Evolutionary conservation across 1,284 basidiomycete genomes (phyloP).

Genomic region (Moniliella sp.): DNA sequence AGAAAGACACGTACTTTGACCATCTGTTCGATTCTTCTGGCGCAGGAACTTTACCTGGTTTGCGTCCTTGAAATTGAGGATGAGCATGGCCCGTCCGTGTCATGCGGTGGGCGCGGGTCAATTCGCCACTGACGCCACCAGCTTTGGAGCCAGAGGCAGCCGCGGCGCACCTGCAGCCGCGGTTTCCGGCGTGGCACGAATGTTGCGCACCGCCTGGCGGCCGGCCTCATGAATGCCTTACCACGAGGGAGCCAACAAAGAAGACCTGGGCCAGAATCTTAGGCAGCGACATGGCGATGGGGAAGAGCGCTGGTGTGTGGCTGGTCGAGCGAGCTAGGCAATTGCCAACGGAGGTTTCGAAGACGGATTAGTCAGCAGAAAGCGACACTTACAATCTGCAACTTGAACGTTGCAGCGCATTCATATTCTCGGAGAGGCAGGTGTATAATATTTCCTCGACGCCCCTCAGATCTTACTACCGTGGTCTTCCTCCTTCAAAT

Average conservation of each 20-base stretch:
- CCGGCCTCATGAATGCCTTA: slow-evolving; percentile 87
- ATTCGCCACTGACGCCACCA: slow-evolving; percentile 14
- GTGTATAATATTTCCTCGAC: no score
- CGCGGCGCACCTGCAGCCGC: slow-evolving; percentile 41
- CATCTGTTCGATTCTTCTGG: background rate
- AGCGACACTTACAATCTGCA: no score
- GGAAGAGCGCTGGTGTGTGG: no score
- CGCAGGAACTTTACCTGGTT: background rate
- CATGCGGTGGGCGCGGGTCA: slow-evolving; percentile 61
- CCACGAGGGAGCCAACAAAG: slow-evolving; percentile 54
- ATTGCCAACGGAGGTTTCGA: no score
- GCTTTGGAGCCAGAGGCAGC: slow-evolving; percentile 27
- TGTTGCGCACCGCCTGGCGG: slow-evolving; percentile 62
- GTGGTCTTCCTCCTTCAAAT: slow-evolving; percentile 99
- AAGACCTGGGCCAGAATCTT: slow-evolving; percentile 54
- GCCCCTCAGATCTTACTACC: slow-evolving; percentile 88
- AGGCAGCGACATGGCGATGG: background rate
- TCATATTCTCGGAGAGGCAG: no score
- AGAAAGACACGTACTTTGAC: no score
- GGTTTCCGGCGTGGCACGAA: slow-evolving; percentile 37
- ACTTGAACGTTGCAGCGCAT: no score
- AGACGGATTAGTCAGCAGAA: no score
- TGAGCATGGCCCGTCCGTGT: slow-evolving; percentile 81
- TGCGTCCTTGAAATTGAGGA: slow-evolving; percentile 62
- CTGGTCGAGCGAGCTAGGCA: no score